Evolutionary conservation across 352 stramenopile genomes (phyloP), one percentile per base, ranked within the genome.

Genomic region (Pythium insidiosum): DNA sequence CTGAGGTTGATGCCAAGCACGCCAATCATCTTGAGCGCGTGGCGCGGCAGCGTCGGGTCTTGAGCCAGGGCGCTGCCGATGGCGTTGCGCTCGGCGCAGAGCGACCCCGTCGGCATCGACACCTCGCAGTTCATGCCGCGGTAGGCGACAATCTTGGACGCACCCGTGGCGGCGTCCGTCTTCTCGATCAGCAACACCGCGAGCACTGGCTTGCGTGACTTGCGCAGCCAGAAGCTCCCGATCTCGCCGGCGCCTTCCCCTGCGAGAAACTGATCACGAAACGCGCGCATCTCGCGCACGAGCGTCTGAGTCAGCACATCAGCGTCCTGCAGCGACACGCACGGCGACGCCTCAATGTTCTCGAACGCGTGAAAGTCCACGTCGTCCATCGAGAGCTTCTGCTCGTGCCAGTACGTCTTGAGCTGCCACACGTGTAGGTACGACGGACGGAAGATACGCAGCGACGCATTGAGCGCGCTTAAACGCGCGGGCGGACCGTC

Each of bases 61-160:
- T 65, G 79, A 2, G 95, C 96, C n/a, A 99, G 59, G 3, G 96
- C 96, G 38, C 86, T 97, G 39, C 95, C 95, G 61, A 99, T 99
- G 1, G 96, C 96, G 52, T 99, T 99, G 16, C 96, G 79, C 69
- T 99, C 96, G 3, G 95, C 89, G 64, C 95, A 98, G 13, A 99
- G 77, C 29, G 87, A 97, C 2, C 94, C 84, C 22, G 88, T 97
- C n/a, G 88, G 88, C 91, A 97, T 97, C 19, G 79, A 96, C 26
- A 98, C 95, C 65, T 99, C 97, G 73, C 98, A 98, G 71, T 99
- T 99, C 60, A 97, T 99, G 25, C 96, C 96, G 45, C 95, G 81
- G 50, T 98, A 96, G 34, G 97, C 66, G 21, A 88, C 59, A 7
- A 88, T 54, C 5, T 47, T 63, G 48, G 83, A 73, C 23, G 67